Evolutionary conservation across 2,329 filamentous ascomycete genomes (phyloP), one percentile per base, ranked within the genome.

Genomic region (Fusarium cyanostomum): DNA sequence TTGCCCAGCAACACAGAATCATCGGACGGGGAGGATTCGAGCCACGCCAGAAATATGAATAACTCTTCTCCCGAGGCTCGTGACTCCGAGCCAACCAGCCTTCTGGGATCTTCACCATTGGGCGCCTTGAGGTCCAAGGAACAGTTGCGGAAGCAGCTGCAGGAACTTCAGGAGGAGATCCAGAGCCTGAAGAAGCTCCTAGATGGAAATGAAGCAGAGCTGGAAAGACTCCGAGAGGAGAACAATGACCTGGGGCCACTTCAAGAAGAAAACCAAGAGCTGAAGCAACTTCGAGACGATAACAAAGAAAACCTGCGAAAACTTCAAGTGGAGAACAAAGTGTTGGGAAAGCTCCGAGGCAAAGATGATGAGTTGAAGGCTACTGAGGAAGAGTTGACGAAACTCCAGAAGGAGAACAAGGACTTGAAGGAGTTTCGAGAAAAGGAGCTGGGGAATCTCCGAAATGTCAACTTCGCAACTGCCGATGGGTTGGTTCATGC

Each of bases 401-500:
- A 9, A 31, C 18, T 8, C 24, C 18, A 24, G 28, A 21, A 8
- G 10, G 26, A 38, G 7, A 16, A 28, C 9, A 8, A n/a, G 9
- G 12, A 18, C 11, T 30, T 41, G 10, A 45, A 21, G 24, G 34
- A 13, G 4, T 6, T 21, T 21, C 21, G 21, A 21, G 21, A 21
- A 21, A 21, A 21, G 21, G 21, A 21, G 21, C 4, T 6, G 21
- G 21, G 21, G 12, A 7, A 13, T 8, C 10, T 38, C 11, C 21
- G 35, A 11, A 21, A 30, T 8, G 28, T 31, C 8, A 56, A 57
- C 13, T 64, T 28, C 27, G 21, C 3, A 9, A 62, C 56, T 10
- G 38, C 34, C 16, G 60, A 60, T 24, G 38, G 8, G 2, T n/a
- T 65, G 26, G 21, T 56, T 13, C 7, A 9, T 34, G 61, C 61